Base-by-base conservation (phyloP, 2,329 filamentous ascomycete species). In the Colletotrichum neosansevieriae region DNA sequence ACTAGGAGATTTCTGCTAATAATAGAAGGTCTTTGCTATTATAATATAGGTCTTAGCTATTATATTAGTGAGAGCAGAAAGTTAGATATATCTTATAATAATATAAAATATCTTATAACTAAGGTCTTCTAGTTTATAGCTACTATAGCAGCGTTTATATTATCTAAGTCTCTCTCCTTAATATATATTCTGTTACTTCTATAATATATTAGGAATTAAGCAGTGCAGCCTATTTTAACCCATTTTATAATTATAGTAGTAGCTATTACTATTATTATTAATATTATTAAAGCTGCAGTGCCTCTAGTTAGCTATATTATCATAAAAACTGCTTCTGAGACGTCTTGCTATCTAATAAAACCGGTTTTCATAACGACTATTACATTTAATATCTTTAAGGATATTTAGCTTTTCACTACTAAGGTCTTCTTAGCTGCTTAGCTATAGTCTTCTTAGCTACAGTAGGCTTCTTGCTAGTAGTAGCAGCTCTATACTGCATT, bases 381-480 rank as follows among this genome's bases (percentile, higher is more conserved):
- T 34, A 24, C 49, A 51, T 51, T 51, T 13, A 24, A 51, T 13
- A 51, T 51, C 21, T 51, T 51, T 24, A 51, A 51, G 49, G 49
- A 24, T 24, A 51, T 51, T 51, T 51, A 24, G 24, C 4, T 17
- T 51, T 51, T 51, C n/a, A n/a, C n/a, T n/a, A n/a, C n/a, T n/a
- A n/a, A n/a, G n/a, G n/a, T n/a, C n/a, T n/a, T n/a, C n/a, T n/a
- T n/a, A n/a, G n/a, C n/a, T n/a, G n/a, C n/a, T n/a, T n/a, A n/a
- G n/a, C n/a, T n/a, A n/a, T n/a, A n/a, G n/a, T n/a, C n/a, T n/a
- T n/a, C n/a, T n/a, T n/a, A n/a, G n/a, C n/a, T n/a, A n/a, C n/a
- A n/a, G n/a, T n/a, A n/a, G n/a, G n/a, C n/a, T n/a, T n/a, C n/a
- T n/a, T n/a, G n/a, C n/a, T n/a, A n/a, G n/a, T n/a, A n/a, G n/a